phyloP scores from a whole-genome alignment of 441 rosid genomes.

The Erodium trifolium region DNA sequence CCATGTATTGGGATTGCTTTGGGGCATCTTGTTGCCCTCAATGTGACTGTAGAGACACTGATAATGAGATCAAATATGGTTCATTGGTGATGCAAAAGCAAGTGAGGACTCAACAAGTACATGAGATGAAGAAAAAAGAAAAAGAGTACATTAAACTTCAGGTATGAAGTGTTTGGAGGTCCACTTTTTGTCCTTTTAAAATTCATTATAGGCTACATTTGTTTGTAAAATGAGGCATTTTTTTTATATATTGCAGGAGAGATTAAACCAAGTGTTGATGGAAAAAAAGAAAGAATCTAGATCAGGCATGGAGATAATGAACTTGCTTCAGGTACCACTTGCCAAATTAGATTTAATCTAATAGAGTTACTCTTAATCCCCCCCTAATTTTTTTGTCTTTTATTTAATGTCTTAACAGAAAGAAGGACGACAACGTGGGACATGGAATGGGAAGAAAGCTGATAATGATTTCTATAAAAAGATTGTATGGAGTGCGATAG shows the following conservation, averaged over 20 bases:
- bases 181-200: slow-evolving; percentile 11
- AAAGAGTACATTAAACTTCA: slow-evolving; percentile 94
- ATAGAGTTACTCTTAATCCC: background rate
- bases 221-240: background rate
- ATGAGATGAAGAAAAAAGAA: slow-evolving; percentile 97
- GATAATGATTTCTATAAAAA: slow-evolving; percentile 93
- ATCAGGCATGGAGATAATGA: slow-evolving; percentile 99
- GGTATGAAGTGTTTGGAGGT: slow-evolving; percentile 33
- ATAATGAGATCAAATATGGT: slow-evolving; percentile 14
- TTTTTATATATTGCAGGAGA: slow-evolving; percentile 47
- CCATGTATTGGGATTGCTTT: slow-evolving; percentile 6
- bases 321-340: slow-evolving; percentile 24
- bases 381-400: background rate
- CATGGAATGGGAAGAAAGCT: slow-evolving; percentile 97
- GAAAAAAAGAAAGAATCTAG: slow-evolving; percentile 96
- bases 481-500: slow-evolving; percentile 47
- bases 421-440: slow-evolving; percentile 98
- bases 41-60: slow-evolving; percentile 16
- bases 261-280: slow-evolving; percentile 83
- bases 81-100: slow-evolving; percentile 48
- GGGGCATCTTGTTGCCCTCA: background rate
- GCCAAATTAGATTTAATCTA: background rate
- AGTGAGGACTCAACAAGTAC: slow-evolving; percentile 94
- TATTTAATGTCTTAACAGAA: slow-evolving; percentile 39
- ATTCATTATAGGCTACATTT: background rate